phyloP scores from a whole-genome alignment of 2,329 filamentous ascomycete species.

The Colletotrichum chrysophilum region DNA sequence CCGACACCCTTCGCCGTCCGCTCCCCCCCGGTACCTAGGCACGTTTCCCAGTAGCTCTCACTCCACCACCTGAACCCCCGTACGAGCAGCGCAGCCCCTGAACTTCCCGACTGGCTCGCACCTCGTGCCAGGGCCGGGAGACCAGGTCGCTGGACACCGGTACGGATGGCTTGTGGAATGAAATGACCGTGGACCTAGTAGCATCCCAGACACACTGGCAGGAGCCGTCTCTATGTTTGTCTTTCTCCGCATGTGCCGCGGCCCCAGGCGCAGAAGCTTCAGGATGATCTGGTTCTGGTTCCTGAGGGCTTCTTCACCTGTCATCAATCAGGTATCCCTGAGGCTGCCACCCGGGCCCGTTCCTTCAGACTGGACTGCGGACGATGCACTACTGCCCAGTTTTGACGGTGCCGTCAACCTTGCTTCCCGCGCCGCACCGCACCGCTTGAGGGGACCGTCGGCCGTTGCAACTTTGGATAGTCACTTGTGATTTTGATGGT shows the following conservation, averaged over 20 bases:
- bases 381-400: neutral
- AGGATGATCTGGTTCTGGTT: neutral
- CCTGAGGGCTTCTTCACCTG: neutral
- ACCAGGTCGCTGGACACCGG: neutral
- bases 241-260: neutral
- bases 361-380: neutral
- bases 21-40: neutral
- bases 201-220: neutral
- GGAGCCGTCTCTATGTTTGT: neutral
- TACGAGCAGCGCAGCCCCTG: neutral
- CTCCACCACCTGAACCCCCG: neutral
- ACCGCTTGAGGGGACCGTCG: slow-evolving; percentile 12
- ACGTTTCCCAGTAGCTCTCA: neutral
- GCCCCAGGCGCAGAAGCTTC: neutral
- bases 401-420: slow-evolving; percentile 18
- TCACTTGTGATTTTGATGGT: neutral
- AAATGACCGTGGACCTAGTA: neutral
- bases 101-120: slow-evolving; percentile 13
- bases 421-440: slow-evolving; percentile 21
- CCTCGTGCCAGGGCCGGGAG: neutral
- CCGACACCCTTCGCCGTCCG: neutral
- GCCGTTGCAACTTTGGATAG: slow-evolving; percentile 11
- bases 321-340: neutral
- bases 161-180: neutral
- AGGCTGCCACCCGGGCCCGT: neutral